A percentile compares a stretch with the other conserved stretches of the same genome.
phyloP scores from a whole-genome alignment of 2,329 filamentous ascomycete genomes.

The Epichloe scottii region DNA sequence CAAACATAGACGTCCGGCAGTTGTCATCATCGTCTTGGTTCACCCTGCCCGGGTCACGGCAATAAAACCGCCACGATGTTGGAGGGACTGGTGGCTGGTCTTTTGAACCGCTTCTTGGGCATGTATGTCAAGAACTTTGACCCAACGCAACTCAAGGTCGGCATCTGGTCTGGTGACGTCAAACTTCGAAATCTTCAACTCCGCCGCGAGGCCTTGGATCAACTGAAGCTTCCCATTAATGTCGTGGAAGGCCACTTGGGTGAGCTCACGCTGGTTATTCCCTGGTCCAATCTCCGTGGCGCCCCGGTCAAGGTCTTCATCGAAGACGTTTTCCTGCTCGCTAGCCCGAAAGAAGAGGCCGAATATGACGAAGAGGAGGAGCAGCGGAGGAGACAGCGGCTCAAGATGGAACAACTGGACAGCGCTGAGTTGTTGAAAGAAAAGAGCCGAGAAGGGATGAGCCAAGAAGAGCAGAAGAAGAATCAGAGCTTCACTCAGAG shows the following conservation, averaged over 20 bases:
- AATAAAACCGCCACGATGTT: constrained; percentile 60
- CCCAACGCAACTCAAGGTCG: constrained; percentile 91
- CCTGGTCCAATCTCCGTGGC: constrained; percentile 92
- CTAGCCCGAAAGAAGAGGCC: constrained; percentile 88
- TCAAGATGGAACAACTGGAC: constrained; percentile 98
- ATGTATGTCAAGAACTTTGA: constrained; percentile 99
- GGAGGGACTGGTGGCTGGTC: constrained; percentile 88
- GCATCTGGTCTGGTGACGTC: constrained; percentile 98
- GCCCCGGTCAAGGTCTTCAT: constrained; percentile 92
- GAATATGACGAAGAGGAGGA: constrained; percentile 92
- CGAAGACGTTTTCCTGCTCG: constrained; percentile 91
- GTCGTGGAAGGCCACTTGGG: constrained; percentile 92
- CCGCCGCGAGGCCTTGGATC: constrained; percentile 87
- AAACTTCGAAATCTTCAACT: constrained; percentile 88
- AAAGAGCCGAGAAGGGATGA: constrained; percentile 82
- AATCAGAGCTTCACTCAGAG: constrained; percentile 97
- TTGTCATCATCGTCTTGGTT: constrained; percentile 8
- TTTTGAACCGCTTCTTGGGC: constrained; percentile 98
- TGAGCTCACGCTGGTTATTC: constrained; percentile 81
- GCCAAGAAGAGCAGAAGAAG: constrained; percentile 89
- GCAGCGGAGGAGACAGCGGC: constrained; percentile 67
- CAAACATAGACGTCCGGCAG: constrained; percentile 6
- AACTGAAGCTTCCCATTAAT: constrained; percentile 91
- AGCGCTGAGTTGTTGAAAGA: constrained; percentile 92
- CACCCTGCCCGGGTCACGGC: constrained; percentile 64